Percentiles rank a stretch among this genome's conserved stretches.
Conservation (phyloP, 164 flowering plant species). For the Pachysandra terminalis region DNA sequence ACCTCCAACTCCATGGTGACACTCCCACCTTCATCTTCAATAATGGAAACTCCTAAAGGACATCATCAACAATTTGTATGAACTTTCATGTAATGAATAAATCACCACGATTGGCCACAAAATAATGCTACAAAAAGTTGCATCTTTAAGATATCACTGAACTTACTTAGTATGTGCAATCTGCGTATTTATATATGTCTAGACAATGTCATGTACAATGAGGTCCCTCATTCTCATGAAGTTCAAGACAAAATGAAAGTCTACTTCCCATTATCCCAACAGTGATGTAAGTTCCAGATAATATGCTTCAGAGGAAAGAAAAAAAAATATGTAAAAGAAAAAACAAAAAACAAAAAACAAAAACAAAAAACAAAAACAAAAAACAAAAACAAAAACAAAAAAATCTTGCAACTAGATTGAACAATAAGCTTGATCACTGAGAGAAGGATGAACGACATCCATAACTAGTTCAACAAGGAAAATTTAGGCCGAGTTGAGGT, state of each 20-base stretch:
- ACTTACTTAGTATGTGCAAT: neutral
- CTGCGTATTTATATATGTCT: neutral
- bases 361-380: no score
- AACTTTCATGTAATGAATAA: neutral
- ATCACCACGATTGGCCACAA: neutral
- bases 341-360: no score
- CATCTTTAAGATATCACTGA: neutral
- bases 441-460: neutral
- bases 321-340: no score
- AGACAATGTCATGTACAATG: neutral
- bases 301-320: neutral
- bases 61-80: constrained; percentile 13
- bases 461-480: neutral
- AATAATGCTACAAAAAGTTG: neutral
- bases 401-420: no score
- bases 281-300: neutral
- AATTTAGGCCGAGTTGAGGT: neutral
- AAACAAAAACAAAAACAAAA: no score
- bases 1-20: constrained; percentile 91
- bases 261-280: neutral
- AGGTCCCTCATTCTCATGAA: neutral
- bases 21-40: constrained; percentile 72
- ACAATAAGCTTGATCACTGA: neutral
- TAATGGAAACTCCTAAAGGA: constrained; percentile 69
- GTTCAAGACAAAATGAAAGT: no score